Evolutionary conservation across 2,329 filamentous ascomycete genomes (phyloP).

Genomic region (Trichoderma sp.): DNA sequence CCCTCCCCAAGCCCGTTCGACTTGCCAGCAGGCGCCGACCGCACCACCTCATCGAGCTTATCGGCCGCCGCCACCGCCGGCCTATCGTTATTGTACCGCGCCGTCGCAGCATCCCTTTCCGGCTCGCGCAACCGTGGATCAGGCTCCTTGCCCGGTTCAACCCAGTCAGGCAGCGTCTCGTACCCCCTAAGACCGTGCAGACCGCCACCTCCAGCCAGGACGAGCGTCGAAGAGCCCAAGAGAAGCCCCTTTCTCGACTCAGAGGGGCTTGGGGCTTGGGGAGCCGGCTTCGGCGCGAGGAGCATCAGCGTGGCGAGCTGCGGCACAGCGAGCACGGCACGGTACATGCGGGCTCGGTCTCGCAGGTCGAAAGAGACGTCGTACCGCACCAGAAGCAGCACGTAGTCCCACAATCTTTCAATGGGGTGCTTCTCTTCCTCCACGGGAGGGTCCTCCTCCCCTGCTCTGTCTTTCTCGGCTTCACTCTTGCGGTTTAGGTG

Average conservation of each 20-base stretch:
- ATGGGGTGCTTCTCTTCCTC: slow-evolving; percentile 62
- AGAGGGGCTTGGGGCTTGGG: slow-evolving; percentile 85
- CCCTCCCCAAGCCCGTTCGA: slow-evolving; percentile 56
- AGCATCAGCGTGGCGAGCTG: slow-evolving; percentile 90
- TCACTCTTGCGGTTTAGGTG: slow-evolving; percentile 69
- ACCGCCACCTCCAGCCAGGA: slow-evolving; percentile 75
- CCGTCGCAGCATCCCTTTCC: slow-evolving; percentile 40
- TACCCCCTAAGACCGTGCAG: slow-evolving; percentile 78
- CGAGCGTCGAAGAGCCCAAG: slow-evolving; percentile 82
- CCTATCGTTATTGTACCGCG: slow-evolving; percentile 41
- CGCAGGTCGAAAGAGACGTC: slow-evolving; percentile 94
- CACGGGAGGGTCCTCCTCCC: slow-evolving; percentile 39
- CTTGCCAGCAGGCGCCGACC: slow-evolving; percentile 44
- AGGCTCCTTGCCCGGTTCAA: slow-evolving; percentile 76
- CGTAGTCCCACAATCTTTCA: slow-evolving; percentile 79
- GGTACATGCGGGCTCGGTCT: slow-evolving; percentile 87
- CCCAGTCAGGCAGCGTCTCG: slow-evolving; percentile 80
- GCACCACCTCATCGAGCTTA: slow-evolving; percentile 61
- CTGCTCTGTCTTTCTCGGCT: slow-evolving; percentile 41
- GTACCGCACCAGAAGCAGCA: slow-evolving; percentile 82
- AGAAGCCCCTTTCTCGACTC: slow-evolving; percentile 77
- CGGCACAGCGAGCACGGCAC: slow-evolving; percentile 76
- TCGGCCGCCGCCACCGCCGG: slow-evolving; percentile 60
- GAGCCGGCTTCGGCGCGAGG: slow-evolving; percentile 90
- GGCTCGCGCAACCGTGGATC: slow-evolving; percentile 71